Evolutionary conservation across 1,139 yeast genomes (phyloP).

Genomic region (Wickerhamiella infanticola): DNA sequence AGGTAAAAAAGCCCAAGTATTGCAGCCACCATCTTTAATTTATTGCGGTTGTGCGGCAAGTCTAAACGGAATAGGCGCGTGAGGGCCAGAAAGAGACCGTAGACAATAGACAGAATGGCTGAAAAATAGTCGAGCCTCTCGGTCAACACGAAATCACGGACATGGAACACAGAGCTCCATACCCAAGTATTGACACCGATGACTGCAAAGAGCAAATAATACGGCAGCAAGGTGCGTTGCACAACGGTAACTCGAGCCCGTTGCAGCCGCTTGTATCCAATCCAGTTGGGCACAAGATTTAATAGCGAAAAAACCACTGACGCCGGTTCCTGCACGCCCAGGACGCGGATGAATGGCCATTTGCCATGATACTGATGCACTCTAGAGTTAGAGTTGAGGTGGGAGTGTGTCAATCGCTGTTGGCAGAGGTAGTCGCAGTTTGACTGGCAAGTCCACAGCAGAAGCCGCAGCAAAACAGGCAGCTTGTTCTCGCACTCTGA

Average conservation of each 20-base stretch:
- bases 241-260: conserved; percentile 11
- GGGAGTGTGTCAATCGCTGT: conserved; percentile 43
- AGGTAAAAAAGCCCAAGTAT: conserved; percentile 35
- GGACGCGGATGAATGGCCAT: conserved; percentile 76
- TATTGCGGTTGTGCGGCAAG: conserved; percentile 22
- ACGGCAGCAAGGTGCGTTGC: conserved; percentile 23
- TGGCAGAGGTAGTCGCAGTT: conserved; percentile 93
- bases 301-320: conserved; percentile 70
- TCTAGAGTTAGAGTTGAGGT: conserved; percentile 32
- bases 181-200: conserved; percentile 81
- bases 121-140: conserved; percentile 83
- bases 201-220: conserved; percentile 33
- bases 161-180: conserved; percentile 71
- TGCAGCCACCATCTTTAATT: conserved; percentile 16
- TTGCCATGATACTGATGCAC: conserved; percentile 86
- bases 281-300: conserved; percentile 59
- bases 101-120: conserved; percentile 76
- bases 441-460: conserved; percentile 65
- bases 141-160: conserved; percentile 64
- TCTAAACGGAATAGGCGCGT: conserved; percentile 46
- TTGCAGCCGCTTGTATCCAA: conserved; percentile 30
- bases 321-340: conserved; percentile 71
- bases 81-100: conserved; percentile 57
- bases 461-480: conserved; percentile 30
- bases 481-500: conserved; percentile 29